Evolutionary conservation across 495 filamentous ascomycete genomes (phyloP).

Genomic region (Podospora pseudocomata): DNA sequence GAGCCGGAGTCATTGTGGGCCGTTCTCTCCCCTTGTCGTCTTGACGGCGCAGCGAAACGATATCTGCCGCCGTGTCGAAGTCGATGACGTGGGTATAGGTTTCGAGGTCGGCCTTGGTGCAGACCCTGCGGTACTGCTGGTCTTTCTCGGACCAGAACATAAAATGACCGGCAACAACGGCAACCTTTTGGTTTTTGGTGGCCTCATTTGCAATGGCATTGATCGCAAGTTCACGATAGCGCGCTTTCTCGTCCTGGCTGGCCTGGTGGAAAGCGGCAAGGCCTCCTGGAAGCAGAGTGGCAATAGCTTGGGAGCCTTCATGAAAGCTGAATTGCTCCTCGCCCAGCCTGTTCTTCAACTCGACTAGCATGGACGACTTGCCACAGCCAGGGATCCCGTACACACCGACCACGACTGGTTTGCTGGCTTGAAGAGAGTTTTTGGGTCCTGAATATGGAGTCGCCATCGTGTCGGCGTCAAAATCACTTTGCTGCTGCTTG

Average conservation of each 20-base stretch:
- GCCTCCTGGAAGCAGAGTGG: slow-evolving; percentile 45
- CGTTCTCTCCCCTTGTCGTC: slow-evolving; percentile 12
- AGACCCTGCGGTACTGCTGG: slow-evolving; percentile 32
- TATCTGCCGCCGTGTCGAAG: slow-evolving; percentile 43
- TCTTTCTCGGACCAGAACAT: slow-evolving; percentile 56
- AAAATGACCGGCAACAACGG: slow-evolving; percentile 57
- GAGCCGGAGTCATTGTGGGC: slow-evolving; percentile 34
- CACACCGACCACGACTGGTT: slow-evolving; percentile 52
- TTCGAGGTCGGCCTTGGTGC: slow-evolving; percentile 47
- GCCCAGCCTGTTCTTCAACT: slow-evolving; percentile 41
- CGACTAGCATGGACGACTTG: slow-evolving; percentile 50
- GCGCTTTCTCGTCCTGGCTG: slow-evolving; percentile 37
- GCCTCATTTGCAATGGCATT: slow-evolving; percentile 37
- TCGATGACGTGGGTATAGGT: slow-evolving; percentile 62
- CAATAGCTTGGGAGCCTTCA: slow-evolving; percentile 54
- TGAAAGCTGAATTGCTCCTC: slow-evolving; percentile 45
- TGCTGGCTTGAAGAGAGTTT: slow-evolving; percentile 1
- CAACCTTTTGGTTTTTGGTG: slow-evolving; percentile 44
- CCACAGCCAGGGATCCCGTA: slow-evolving; percentile 62
- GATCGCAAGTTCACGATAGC: slow-evolving; percentile 50
- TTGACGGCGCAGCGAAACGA: slow-evolving; percentile 31
- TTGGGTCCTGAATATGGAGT: not conserved
- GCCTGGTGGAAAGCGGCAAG: slow-evolving; percentile 50
- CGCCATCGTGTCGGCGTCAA: not conserved
- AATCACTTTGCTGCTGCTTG: too few species aligned